Evolutionary conservation across 2,329 filamentous ascomycete species (phyloP).

Genomic region (Xylariaceae sp.): DNA sequence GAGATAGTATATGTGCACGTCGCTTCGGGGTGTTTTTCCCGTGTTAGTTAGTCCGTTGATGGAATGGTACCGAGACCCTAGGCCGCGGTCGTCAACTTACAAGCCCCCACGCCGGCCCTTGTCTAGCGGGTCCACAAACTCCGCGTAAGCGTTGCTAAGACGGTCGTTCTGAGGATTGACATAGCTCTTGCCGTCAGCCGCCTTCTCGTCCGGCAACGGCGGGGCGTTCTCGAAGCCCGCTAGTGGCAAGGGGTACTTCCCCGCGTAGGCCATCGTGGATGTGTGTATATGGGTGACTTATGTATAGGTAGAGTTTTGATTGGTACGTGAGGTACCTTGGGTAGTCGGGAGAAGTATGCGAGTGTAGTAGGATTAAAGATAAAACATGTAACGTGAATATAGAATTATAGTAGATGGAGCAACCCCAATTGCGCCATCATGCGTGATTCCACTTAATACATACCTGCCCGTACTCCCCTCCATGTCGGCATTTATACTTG

Average conservation of each 20-base stretch:
- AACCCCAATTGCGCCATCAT: too few relatives aligned
- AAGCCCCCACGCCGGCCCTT: conserved; percentile 73
- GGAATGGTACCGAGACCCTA: not conserved
- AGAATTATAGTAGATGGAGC: too few relatives aligned
- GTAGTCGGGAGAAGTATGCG: too few relatives aligned
- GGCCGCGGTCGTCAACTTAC: conserved; percentile 45
- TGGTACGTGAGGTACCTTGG: not conserved
- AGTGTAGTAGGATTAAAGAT: too few relatives aligned
- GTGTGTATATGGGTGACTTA: not conserved
- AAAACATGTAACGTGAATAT: too few relatives aligned
- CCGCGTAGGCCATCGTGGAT: conserved; percentile 41
- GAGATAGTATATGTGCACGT: conserved; percentile 85
- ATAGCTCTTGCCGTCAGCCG: conserved; percentile 76
- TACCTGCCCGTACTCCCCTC: too few relatives aligned
- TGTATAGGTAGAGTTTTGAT: not conserved
- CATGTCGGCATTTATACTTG: too few relatives aligned
- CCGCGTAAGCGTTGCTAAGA: conserved; percentile 69
- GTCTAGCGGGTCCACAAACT: conserved; percentile 69
- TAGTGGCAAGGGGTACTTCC: conserved; percentile 55
- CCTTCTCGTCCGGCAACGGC: conserved; percentile 59
- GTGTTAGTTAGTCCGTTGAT: not conserved
- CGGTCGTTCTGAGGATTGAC: conserved; percentile 61
- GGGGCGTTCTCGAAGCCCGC: conserved; percentile 59
- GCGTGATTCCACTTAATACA: too few relatives aligned
- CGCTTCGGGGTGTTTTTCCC: conserved; percentile 45